These are phyloP conservation scores for Aspergillus tanneri DNA, from an alignment of 2,329 filamentous ascomycete genomes.

Conservation along the genomic window DNA sequence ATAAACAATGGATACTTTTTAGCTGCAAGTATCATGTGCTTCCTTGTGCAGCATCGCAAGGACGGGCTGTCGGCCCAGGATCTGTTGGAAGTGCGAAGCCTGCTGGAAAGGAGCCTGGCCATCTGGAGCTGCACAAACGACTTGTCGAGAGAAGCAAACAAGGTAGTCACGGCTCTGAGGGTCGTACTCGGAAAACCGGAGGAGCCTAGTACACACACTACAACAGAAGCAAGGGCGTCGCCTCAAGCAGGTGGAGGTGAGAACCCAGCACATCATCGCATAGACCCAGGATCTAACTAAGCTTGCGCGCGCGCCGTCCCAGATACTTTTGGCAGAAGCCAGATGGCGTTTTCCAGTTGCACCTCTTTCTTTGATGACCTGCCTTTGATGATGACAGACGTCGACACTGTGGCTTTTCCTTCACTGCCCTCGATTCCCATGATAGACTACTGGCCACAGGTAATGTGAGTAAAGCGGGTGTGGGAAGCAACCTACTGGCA, in stretches of 20 bases:
- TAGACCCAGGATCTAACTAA: not conserved
- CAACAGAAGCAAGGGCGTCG: not conserved
- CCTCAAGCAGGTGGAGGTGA: not conserved
- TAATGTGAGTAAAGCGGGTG: no score
- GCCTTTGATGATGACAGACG: not conserved
- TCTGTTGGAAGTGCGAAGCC: not conserved
- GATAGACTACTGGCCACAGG: not conserved
- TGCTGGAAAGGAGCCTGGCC: constrained; percentile 1
- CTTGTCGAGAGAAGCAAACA: constrained; percentile 4
- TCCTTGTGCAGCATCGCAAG: constrained; percentile 1
- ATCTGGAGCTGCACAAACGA: constrained; percentile 1
- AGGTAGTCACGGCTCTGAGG: not conserved
- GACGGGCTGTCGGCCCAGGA: constrained; percentile 3
- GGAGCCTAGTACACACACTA: not conserved
- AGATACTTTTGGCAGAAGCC: no score
- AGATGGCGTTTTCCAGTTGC: no score
- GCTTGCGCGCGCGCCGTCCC: not conserved
- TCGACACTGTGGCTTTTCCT: not conserved
- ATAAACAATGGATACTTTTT: constrained; percentile 2
- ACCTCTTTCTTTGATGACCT: not conserved
- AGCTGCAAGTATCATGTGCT: not conserved
- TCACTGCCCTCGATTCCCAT: constrained; percentile 1
- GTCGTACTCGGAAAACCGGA: not conserved
- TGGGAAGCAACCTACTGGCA: no score
- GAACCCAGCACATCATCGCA: not conserved